Percentiles rank a stretch among this genome's conserved stretches.
Evolutionary conservation across 2,329 filamentous ascomycete species (phyloP).

Genomic region (Aspergillus sp.): DNA sequence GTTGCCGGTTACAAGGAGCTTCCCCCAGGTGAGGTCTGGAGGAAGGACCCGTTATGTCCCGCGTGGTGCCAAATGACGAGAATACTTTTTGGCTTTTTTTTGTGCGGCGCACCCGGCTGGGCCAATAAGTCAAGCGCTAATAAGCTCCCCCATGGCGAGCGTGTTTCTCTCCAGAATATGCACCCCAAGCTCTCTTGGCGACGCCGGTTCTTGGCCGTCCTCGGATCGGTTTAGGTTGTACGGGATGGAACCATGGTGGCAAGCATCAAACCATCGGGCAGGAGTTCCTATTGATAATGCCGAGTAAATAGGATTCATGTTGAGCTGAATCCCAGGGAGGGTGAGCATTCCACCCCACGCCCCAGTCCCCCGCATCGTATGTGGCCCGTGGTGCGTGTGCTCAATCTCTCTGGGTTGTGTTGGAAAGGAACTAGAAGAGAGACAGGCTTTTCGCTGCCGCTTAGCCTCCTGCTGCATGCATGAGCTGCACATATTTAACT

Average conservation of each 20-base stretch:
- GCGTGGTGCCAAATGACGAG: not conserved
- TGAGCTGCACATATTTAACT: not conserved
- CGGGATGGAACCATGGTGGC: not conserved
- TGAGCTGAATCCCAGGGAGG: not conserved
- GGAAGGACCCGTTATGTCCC: not conserved
- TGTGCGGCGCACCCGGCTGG: not conserved
- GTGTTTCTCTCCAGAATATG: not conserved
- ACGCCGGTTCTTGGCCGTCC: not conserved
- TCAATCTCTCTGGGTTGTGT: not conserved
- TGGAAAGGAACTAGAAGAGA: not conserved
- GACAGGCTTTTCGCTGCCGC: not conserved
- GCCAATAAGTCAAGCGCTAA: constrained; percentile 2
- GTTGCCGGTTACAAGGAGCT: not conserved
- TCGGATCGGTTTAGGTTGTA: not conserved
- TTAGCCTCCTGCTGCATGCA: not conserved
- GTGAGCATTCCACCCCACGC: not conserved
- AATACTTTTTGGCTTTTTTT: not conserved
- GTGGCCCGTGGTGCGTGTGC: not conserved
- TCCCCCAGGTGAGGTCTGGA: not conserved
- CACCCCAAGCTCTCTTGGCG: constrained; percentile 5
- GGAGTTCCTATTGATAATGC: not conserved
- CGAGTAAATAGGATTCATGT: not conserved
- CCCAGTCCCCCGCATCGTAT: not conserved
- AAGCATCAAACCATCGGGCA: not conserved
- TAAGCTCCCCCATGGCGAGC: constrained; percentile 1